Evolutionary conservation across 176 grass and related monocot genomes (phyloP).

Genomic region (Carex parvula): DNA sequence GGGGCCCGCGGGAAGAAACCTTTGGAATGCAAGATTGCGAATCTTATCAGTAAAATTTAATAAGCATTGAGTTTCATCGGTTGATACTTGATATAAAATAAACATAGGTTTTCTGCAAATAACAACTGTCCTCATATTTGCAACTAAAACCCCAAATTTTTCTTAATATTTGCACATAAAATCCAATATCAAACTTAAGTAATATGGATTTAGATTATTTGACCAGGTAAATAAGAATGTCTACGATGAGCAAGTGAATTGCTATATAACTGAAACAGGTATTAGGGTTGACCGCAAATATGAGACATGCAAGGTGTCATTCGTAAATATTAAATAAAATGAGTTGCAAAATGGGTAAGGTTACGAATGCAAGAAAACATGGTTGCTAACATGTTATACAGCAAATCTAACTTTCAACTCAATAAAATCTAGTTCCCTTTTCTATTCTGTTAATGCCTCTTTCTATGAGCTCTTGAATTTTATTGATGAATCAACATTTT

Average conservation of each 20-base stretch:
- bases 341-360: too few relatives aligned
- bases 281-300: background rate
- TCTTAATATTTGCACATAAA: background rate
- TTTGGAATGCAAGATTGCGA: conserved; percentile 49
- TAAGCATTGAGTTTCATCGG: background rate
- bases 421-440: background rate
- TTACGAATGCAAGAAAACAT: background rate
- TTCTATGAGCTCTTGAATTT: background rate
- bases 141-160: background rate
- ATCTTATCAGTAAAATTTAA: conserved; percentile 4
- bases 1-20: conserved; percentile 90
- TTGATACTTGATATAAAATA: background rate
- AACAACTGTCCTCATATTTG: background rate
- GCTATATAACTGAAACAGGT: background rate
- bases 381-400: background rate
- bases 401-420: background rate
- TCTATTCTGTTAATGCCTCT: background rate
- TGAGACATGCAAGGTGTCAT: background rate
- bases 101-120: background rate
- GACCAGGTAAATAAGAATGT: background rate
- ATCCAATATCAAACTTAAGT: background rate
- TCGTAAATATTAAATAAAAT: background rate
- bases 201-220: background rate
- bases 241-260: background rate
- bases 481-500: background rate